Conservation (phyloP, 1,139 yeast species). For the Hyphopichia buzzinii region DNA sequence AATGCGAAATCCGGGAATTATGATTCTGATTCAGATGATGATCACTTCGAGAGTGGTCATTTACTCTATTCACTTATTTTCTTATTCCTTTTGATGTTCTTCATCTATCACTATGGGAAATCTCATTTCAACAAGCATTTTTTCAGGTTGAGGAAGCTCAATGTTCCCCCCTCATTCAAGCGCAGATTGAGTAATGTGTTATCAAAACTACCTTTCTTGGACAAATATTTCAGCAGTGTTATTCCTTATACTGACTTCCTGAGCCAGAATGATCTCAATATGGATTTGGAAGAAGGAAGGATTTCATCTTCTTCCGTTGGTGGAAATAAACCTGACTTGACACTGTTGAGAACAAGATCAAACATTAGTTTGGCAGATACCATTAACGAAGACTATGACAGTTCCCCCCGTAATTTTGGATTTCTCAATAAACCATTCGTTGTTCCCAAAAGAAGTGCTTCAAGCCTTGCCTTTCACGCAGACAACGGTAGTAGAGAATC, state of each 20-base stretch:
- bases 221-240: conserved; percentile 11
- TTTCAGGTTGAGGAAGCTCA: conserved; percentile 14
- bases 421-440: conserved; percentile 38
- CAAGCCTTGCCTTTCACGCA: conserved; percentile 14
- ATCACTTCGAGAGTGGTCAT: conserved; percentile 8
- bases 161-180: conserved; percentile 14
- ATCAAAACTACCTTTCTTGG: conserved; percentile 19
- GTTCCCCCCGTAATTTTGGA: conserved; percentile 5
- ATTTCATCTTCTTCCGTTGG: conserved; percentile 15
- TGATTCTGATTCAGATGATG: conserved; percentile 18
- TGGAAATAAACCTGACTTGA: conserved; percentile 17
- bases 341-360: conserved; percentile 42
- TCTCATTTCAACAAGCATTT: conserved; percentile 14
- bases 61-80: conserved; percentile 15
- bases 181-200: conserved; percentile 10
- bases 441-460: conserved; percentile 26
- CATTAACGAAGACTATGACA: conserved; percentile 15
- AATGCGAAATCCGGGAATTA: conserved; percentile 9
- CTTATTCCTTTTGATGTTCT: conserved; percentile 16
- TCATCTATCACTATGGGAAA: conserved; percentile 18
- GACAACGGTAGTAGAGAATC: conserved; percentile 32
- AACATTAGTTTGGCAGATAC: conserved; percentile 31
- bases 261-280: conserved; percentile 19
- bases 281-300: conserved; percentile 34
- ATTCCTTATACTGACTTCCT: conserved; percentile 10